Base-by-base conservation (phyloP, 495 filamentous ascomycete species). In the Aspergillus funiculosus region DNA sequence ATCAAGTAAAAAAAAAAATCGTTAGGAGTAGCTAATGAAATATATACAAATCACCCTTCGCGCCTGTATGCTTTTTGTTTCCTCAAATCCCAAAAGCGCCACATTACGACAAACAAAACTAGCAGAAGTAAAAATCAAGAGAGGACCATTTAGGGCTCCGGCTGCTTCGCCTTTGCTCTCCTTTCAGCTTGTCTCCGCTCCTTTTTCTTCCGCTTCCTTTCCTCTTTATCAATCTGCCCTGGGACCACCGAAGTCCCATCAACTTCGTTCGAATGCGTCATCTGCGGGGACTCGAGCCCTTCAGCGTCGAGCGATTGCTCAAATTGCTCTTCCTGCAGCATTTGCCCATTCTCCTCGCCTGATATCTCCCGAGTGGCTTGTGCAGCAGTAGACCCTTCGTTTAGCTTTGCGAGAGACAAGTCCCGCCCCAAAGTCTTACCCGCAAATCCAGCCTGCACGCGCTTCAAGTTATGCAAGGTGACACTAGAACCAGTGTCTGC, bases 391-490 rank as follows among this genome's bases (percentile, higher is more conserved):
- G n/a, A n/a, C n/a, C 53, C 57, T n/a, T 60, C 56, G 18, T 65
- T 63, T 43, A 63, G 47, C 57, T 71, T 66, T 11, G 59, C 57
- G 20, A 70, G 58, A 19, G 67, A 59, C 39, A 74, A 39, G 54
- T 80, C 77, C 1, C 63, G 63, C 6, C 63, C 76, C 22, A 82
- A 51, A 17, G 71, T 65, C 55, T 83, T 78, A 5, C 81, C 81
- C 0, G 73, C 63, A 13, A 84, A 61, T 11, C 83, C 83, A 0
- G 77, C 78, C 58, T 83, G 77, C 7, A 86, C 76, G 15, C 83
- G 75, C 57, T 77, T 71, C 37, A 87, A 59, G 53, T 83, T 81
- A 57, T 83, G 79, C 31, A 87, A 62, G 14, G 76, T 74, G 11
- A 86, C 55, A 18, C 78, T 75, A 1, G 73, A 71, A 15, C 65